Evolutionary conservation across 2,329 filamentous ascomycete species (phyloP), one percentile per base, ranked within the genome.

Genomic region (Aspergillus ustus): DNA sequence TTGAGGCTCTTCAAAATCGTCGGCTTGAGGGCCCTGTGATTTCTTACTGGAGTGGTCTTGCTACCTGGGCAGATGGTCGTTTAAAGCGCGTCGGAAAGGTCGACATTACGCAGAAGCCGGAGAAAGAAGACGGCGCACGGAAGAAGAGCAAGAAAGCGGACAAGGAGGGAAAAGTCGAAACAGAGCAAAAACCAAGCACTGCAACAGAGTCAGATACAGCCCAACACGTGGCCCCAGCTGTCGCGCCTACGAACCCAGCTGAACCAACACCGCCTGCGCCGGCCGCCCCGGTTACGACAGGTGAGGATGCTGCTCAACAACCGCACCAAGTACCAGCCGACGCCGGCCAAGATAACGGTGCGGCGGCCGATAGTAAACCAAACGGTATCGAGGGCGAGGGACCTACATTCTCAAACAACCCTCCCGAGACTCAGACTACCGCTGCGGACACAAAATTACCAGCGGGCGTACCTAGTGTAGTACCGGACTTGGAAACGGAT

Each of bases 31-130:
- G 95, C 0, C 92, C 95, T 0, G 92, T 97, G 11, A 89, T 97
- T 46, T 92, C 91, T 2, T 94, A 91, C 76, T 97, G 93, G 90
- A 98, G 93, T 75, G 95, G 94, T n/a, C 86, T 92, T 65, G 91
- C 91, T 37, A 87, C 91, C 69, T 94, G 92, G 85, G 84, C 89
- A 59, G 89, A 92, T 70, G 90, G 90, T 25, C 91, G 89, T 73
- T 81, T 93, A 71, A 89, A 87, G 71, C 85, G 87, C 63, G 84
- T 92, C 44, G 91, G 91, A 45, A 88, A 85, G 67, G 82, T 85
- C 64, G 83, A 89, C 43, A 71, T 79, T 44, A 71, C 70, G 17
- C 69, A 68, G 7, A 77, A 75, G 52, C 65, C 67, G 1, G 76
- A 79, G 31, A 72, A 80, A 67, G 73, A 80, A 71, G 83, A 88